These are phyloP conservation scores for Debaryomyces coudertii DNA, from an alignment of 1,139 yeast genomes.

Conservation along the genomic window DNA sequence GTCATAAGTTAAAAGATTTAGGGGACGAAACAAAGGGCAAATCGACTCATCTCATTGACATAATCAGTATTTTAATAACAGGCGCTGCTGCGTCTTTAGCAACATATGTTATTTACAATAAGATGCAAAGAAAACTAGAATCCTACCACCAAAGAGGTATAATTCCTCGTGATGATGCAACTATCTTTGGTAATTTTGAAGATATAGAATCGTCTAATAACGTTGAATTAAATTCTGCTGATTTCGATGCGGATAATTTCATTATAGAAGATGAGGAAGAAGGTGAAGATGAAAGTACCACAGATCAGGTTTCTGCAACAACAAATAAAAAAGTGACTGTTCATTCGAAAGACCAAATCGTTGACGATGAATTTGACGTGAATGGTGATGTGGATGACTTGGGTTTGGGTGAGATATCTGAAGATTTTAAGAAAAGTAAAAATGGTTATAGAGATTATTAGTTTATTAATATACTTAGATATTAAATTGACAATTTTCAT, in stretches of 20 bases:
- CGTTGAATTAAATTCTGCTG: slow-evolving; percentile 38
- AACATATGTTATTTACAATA: slow-evolving; percentile 70
- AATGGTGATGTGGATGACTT: slow-evolving; percentile 8
- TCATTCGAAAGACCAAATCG: background rate
- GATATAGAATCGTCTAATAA: slow-evolving; percentile 33
- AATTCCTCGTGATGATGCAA: slow-evolving; percentile 30
- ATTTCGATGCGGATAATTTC: slow-evolving; percentile 42
- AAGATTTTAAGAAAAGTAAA: background rate
- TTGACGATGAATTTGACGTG: slow-evolving; percentile 4
- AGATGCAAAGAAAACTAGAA: slow-evolving; percentile 51
- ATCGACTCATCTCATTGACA: slow-evolving; percentile 59
- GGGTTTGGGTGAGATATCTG: slow-evolving; percentile 7
- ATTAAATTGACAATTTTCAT: background rate
- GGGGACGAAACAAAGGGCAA: slow-evolving; percentile 60
- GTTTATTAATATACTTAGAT: background rate
- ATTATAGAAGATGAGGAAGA: slow-evolving; percentile 38
- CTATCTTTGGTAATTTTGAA: slow-evolving; percentile 48
- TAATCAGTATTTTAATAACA: slow-evolving; percentile 65
- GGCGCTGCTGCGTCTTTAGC: slow-evolving; percentile 59
- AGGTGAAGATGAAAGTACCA: slow-evolving; percentile 11
- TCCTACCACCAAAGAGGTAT: slow-evolving; percentile 27
- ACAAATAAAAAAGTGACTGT: background rate
- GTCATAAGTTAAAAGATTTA: slow-evolving; percentile 70
- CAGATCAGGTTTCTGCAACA: background rate
- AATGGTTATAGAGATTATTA: slow-evolving; percentile 9